Percentiles rank a stretch among this genome's conserved stretches.
These are phyloP conservation scores for Cercophora newfieldiana DNA, from an alignment of 495 filamentous ascomycete species.

Conservation along the genomic window DNA sequence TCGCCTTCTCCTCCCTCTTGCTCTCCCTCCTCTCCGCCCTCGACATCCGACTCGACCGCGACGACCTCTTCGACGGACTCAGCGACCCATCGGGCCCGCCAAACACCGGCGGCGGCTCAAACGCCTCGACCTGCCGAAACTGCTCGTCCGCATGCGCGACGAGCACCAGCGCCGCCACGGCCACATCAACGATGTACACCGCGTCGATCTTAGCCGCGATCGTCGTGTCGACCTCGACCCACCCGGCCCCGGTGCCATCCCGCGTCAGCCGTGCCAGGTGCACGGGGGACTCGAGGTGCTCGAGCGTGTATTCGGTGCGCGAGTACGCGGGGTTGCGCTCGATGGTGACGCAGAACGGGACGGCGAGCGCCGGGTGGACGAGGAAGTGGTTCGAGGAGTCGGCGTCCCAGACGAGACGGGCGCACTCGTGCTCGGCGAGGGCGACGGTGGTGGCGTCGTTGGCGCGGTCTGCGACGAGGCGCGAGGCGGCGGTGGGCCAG, in stretches of 20 bases:
- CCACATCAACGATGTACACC: constrained; percentile 75
- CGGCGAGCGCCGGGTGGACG: constrained; percentile 66
- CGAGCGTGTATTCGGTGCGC: constrained; percentile 61
- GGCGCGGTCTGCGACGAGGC: constrained; percentile 67
- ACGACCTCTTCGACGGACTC: constrained; percentile 21
- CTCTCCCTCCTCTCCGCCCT: constrained; percentile 17
- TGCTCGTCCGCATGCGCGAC: constrained; percentile 65
- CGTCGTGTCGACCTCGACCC: constrained; percentile 53
- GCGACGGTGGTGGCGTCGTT: constrained; percentile 60
- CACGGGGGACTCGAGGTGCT: constrained; percentile 58
- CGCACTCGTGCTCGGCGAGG: constrained; percentile 71
- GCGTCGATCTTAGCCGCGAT: constrained; percentile 54
- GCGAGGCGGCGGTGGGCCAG: constrained; percentile 67
- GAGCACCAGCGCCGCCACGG: constrained; percentile 65
- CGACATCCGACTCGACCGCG: constrained; percentile 11
- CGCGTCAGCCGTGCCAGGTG: constrained; percentile 52
- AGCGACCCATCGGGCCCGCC: constrained; percentile 23
- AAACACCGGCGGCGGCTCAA: constrained; percentile 52
- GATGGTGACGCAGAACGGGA: constrained; percentile 56
- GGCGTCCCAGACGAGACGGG: constrained; percentile 68
- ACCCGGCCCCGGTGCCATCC: constrained; percentile 54
- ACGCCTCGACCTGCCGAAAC: constrained; percentile 46
- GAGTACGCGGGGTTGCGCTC: constrained; percentile 53
- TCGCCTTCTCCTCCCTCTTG: constrained; percentile 21
- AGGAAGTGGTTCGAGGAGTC: constrained; percentile 65